Conservation (phyloP, 106 monocot genomes). For the Apostasia shenzhenica region DNA sequence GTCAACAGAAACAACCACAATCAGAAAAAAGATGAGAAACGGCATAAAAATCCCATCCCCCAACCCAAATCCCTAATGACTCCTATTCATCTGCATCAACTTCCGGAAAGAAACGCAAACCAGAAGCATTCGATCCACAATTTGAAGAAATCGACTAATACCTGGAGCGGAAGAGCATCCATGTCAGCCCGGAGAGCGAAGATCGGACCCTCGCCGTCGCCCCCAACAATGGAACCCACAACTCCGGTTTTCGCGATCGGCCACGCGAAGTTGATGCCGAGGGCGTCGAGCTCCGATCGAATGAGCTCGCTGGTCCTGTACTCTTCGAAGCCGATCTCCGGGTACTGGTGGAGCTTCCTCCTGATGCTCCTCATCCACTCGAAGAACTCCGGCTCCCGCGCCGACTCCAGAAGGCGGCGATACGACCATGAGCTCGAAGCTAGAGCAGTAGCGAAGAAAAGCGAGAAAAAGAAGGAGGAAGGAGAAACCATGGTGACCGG, state of each 20-base stretch:
- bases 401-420: conserved; percentile 24
- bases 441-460: background rate
- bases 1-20: too few relatives aligned
- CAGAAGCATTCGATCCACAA: too few relatives aligned
- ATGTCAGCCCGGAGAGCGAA: conserved; percentile 82
- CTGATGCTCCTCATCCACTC: conserved; percentile 50
- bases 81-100: too few relatives aligned
- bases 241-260: conserved; percentile 70
- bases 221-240: conserved; percentile 53
- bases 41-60: too few relatives aligned
- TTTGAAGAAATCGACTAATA: conserved; percentile 6
- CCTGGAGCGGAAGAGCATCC: conserved; percentile 79
- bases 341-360: conserved; percentile 70
- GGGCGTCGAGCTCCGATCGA: conserved; percentile 49
- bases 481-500: background rate
- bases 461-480: background rate
- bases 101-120: too few relatives aligned
- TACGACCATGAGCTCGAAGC: conserved; percentile 9
- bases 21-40: too few relatives aligned
- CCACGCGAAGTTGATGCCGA: conserved; percentile 51
- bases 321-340: conserved; percentile 79
- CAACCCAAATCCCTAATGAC: too few relatives aligned
- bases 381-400: conserved; percentile 33
- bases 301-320: conserved; percentile 64
- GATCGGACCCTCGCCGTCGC: conserved; percentile 18